Evolutionary conservation across 805 yeast species (phyloP).

Genomic region (Lachancea meyersii): DNA sequence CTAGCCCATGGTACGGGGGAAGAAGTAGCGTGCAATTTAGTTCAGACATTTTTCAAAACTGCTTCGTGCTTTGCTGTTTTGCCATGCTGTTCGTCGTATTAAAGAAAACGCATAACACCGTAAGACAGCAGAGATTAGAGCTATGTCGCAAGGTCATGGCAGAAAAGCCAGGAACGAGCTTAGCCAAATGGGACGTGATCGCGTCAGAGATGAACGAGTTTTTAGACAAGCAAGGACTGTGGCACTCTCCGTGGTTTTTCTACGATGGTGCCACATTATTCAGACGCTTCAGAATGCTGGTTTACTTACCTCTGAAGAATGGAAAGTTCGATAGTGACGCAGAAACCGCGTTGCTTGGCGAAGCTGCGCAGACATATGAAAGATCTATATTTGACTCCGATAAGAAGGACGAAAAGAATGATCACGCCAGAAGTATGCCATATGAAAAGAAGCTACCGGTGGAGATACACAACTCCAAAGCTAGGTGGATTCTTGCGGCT

Average conservation of each 20-base stretch:
- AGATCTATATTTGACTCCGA: neutral
- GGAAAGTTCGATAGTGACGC: neutral
- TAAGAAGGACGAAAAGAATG: neutral
- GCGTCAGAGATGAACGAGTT: slow-evolving; percentile 8
- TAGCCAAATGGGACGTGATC: slow-evolving; percentile 9
- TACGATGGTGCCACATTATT: slow-evolving; percentile 10
- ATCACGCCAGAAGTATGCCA: neutral
- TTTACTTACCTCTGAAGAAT: neutral
- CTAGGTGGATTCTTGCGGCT: neutral
- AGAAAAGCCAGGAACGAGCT: slow-evolving; percentile 8
- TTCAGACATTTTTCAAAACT: neutral
- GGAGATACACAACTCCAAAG: neutral
- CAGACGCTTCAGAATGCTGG: neutral
- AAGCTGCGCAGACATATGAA: neutral
- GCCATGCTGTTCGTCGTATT: neutral
- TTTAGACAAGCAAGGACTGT: slow-evolving; percentile 3
- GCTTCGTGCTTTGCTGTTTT: neutral
- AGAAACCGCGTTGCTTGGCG: neutral
- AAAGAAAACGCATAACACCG: slow-evolving; percentile 16
- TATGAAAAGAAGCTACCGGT: neutral
- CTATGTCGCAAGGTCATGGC: slow-evolving; percentile 2
- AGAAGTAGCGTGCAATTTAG: neutral
- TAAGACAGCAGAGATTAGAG: neutral
- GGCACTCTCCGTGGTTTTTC: slow-evolving; percentile 10
- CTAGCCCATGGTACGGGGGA: no score